A percentile compares a stretch with the other conserved stretches of the same genome.
Conservation (phyloP, 768 basidiomycete genomes). For the Arthromyces matolae region DNA sequence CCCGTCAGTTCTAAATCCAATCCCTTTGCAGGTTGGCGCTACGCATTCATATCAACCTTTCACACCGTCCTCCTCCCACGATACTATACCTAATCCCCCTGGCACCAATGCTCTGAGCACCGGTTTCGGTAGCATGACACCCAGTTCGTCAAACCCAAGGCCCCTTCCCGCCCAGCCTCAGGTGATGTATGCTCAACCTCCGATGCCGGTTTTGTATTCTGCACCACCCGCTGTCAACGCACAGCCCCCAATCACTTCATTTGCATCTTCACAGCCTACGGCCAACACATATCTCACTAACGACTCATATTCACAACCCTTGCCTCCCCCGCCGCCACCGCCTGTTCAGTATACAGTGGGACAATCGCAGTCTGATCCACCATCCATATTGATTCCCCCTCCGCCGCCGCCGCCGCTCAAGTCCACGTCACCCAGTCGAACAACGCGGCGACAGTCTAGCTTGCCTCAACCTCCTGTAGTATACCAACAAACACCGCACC, state of each 20-base stretch:
- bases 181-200: slow-evolving; percentile 32
- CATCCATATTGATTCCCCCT: slow-evolving; percentile 23
- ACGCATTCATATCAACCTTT: slow-evolving; percentile 32
- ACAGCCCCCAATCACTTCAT: slow-evolving; percentile 22
- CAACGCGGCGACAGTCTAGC: slow-evolving; percentile 40
- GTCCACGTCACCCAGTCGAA: slow-evolving; percentile 24
- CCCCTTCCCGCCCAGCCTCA: slow-evolving; percentile 47
- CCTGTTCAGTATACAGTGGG: slow-evolving; percentile 20
- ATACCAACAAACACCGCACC: slow-evolving; percentile 31
- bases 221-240: slow-evolving; percentile 24
- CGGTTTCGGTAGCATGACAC: slow-evolving; percentile 22
- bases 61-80: slow-evolving; percentile 32
- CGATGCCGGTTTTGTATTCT: slow-evolving; percentile 26
- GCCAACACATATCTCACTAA: slow-evolving; percentile 22
- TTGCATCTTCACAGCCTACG: slow-evolving; percentile 24
- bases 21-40: slow-evolving; percentile 31
- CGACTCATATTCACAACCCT: slow-evolving; percentile 29
- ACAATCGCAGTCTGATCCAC: slow-evolving; percentile 16
- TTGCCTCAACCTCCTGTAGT: slow-evolving; percentile 48
- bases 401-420: slow-evolving; percentile 30
- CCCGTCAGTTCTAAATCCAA: slow-evolving; percentile 14
- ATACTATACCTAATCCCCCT: slow-evolving; percentile 28
- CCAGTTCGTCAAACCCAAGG: slow-evolving; percentile 25
- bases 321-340: slow-evolving; percentile 33
- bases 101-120: slow-evolving; percentile 28